phyloP scores from a whole-genome alignment of 306 rosid genomes.

The Glycine latifolia region DNA sequence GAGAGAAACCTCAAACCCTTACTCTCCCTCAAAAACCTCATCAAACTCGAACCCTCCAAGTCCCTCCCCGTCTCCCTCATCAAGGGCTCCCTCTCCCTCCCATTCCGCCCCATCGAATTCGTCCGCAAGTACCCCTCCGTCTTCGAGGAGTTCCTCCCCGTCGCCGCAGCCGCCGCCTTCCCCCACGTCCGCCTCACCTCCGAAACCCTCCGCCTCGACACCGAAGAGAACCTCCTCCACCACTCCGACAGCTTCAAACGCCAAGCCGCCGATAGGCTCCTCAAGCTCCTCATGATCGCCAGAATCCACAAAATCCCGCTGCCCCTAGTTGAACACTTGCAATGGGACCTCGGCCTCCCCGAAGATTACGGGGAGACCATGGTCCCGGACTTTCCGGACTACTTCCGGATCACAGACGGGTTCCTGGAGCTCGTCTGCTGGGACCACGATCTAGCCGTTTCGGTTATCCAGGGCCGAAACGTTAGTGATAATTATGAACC shows the following conservation, averaged over 20 bases:
- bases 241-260: conserved; percentile 57
- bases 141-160: conserved; percentile 68
- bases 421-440: conserved; percentile 86
- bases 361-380: conserved; percentile 50
- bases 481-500: background rate
- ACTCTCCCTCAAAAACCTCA: conserved; percentile 62
- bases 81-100: conserved; percentile 57
- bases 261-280: conserved; percentile 67
- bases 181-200: conserved; percentile 70
- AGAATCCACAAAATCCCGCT: conserved; percentile 64
- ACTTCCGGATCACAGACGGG: conserved; percentile 53
- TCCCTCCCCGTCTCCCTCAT: conserved; percentile 74
- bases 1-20: conserved; percentile 73
- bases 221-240: conserved; percentile 58
- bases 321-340: conserved; percentile 49
- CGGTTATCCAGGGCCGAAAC: conserved; percentile 59
- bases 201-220: conserved; percentile 56
- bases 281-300: conserved; percentile 75
- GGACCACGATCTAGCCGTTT: conserved; percentile 66
- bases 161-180: conserved; percentile 52
- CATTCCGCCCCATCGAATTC: conserved; percentile 74
- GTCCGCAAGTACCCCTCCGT: conserved; percentile 71
- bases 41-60: conserved; percentile 74
- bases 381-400: conserved; percentile 81
- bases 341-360: conserved; percentile 92